Base-by-base conservation (phyloP, 345 rosid species). In the Eucalyptus sp. region DNA sequence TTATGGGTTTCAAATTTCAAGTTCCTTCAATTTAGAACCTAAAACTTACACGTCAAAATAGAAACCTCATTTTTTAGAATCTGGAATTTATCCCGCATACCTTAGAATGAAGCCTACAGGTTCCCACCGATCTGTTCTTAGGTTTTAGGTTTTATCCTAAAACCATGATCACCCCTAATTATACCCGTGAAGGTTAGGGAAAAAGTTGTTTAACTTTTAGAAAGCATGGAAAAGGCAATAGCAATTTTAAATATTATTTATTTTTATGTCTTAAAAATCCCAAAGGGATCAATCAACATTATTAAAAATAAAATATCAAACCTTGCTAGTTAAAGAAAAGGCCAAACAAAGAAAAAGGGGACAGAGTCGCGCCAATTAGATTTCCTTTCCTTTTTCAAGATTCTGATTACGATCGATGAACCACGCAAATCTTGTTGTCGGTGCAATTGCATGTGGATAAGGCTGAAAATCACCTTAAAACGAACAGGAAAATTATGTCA, bases 81-180 rank as follows among this genome's bases (percentile, higher is more conserved):
- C 1, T 1, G 1, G 0, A 51, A 51, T 2, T 51, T 51, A 50
- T 15, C 7, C 3, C 3, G 20, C 20, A 2, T 50, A 15, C 0
- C 1, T 50, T 50, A 50, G 5, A 49, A 49, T 1, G 1, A 15
- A 49, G 2, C 1, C 2, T 49, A 49, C 2, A 49, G 0, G 7
- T 52, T 52, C 0, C 10, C 2, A 52, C 4, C 4, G 1, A 52
- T 52, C 5, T 1, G 0, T 52, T 20, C 5, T 20, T 2, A 52
- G 0, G 25, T 52, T 20, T 1, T 52, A 52, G 5, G 1, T 52
- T 52, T 0, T 8, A 0, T 52, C 25, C 10, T 0, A 1, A 0
- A 52, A 52, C 2, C 25, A 3, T 52, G 58, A 8, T 52, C 25
- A 52, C 24, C 48, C 24, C 1, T 52, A 18, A 52, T 18, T 1